A percentile compares a stretch with the other conserved stretches of the same genome.
These are phyloP conservation scores for Saturnispora galanensis DNA, from an alignment of 805 yeast genomes.

Conservation along the genomic window DNA sequence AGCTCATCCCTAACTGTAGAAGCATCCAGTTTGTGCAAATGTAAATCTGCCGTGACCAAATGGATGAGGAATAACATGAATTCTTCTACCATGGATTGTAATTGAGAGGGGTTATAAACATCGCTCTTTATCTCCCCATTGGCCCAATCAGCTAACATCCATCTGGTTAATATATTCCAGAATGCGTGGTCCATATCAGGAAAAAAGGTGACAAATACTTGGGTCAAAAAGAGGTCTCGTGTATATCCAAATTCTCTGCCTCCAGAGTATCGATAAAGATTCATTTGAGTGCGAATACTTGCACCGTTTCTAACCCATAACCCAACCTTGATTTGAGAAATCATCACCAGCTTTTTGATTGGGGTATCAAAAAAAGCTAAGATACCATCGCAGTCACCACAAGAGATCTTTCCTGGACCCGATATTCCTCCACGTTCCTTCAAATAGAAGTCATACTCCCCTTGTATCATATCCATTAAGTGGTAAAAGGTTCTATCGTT, in stretches of 20 bases:
- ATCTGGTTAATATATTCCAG: constrained; percentile 52
- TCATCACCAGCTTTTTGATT: constrained; percentile 60
- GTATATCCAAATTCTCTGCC: constrained; percentile 75
- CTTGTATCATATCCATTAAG: constrained; percentile 14
- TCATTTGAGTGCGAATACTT: constrained; percentile 68
- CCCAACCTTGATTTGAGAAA: constrained; percentile 81
- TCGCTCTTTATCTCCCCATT: constrained; percentile 34
- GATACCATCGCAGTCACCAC: constrained; percentile 14
- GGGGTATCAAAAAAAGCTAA: constrained; percentile 58
- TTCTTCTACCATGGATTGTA: constrained; percentile 59
- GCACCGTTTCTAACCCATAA: constrained; percentile 93
- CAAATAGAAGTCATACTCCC: constrained; percentile 13
- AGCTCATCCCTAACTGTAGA: constrained; percentile 40
- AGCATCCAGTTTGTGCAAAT: constrained; percentile 40
- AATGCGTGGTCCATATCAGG: constrained; percentile 46
- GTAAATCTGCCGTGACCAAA: constrained; percentile 56
- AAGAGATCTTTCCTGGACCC: constrained; percentile 1
- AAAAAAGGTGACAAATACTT: constrained; percentile 41
- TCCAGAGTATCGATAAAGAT: constrained; percentile 67
- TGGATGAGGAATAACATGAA: constrained; percentile 59
- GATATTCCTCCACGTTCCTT: constrained; percentile 6
- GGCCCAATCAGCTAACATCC: constrained; percentile 55
- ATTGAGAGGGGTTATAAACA: constrained; percentile 27
- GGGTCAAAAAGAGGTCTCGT: constrained; percentile 68
- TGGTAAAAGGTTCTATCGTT: constrained; percentile 10